A percentile compares a stretch with the other conserved stretches of the same genome.
Conservation (phyloP, 1,284 basidiomycete species). For the Trichosporon sp. region DNA sequence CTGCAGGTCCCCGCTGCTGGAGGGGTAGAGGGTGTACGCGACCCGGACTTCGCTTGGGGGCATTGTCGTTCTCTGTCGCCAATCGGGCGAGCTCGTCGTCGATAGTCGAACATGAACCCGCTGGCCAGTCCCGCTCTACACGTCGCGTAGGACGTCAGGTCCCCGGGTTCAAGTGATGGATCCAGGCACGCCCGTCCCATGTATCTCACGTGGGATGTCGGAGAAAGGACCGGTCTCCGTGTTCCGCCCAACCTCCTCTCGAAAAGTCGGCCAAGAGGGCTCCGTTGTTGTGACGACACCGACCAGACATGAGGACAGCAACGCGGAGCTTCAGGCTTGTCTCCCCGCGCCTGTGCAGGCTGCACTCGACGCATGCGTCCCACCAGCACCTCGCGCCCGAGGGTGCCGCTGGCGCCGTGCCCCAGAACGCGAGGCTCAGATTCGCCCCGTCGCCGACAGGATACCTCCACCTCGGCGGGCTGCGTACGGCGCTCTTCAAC, state of each 20-base stretch:
- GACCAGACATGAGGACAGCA: neutral
- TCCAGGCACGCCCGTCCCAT: conserved; percentile 5
- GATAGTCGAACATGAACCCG: conserved; percentile 6
- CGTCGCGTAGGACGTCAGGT: conserved; percentile 1
- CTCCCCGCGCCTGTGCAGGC: neutral
- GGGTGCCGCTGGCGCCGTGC: neutral
- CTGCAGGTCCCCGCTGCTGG: conserved; percentile 37
- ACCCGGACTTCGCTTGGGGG: conserved; percentile 42
- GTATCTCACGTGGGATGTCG: neutral
- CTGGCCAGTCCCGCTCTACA: neutral
- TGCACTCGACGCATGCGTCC: conserved; percentile 6
- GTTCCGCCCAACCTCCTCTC: neutral
- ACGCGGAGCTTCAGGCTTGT: conserved; percentile 4
- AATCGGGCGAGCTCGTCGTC: neutral
- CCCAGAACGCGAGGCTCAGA: conserved; percentile 61
- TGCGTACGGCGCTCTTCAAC: conserved; percentile 95
- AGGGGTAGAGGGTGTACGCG: conserved; percentile 52
- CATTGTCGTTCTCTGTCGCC: conserved; percentile 27
- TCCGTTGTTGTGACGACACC: neutral
- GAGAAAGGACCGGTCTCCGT: neutral
- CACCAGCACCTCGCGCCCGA: conserved; percentile 15
- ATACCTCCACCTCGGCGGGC: conserved; percentile 87
- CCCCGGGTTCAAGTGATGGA: neutral
- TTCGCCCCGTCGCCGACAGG: conserved; percentile 99
- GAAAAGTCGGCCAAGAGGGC: conserved; percentile 1